phyloP scores from a whole-genome alignment of 371 early-diverging fungal species.

The Mortierella sp. region DNA sequence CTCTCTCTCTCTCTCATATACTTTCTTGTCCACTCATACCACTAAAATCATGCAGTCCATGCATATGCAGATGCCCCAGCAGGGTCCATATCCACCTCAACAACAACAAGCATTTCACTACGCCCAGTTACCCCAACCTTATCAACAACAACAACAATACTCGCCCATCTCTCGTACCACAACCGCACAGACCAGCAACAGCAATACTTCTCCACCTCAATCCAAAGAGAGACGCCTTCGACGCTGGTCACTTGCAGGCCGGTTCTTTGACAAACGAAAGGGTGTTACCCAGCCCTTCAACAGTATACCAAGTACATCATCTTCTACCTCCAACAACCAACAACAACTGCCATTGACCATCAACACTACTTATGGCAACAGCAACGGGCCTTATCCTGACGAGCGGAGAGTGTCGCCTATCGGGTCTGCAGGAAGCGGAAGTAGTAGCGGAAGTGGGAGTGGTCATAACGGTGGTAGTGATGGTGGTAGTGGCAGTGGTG shows the following conservation, averaged over 20 bases:
- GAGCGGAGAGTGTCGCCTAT: background rate
- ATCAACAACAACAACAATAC: background rate
- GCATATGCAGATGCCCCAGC: background rate
- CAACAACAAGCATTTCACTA: background rate
- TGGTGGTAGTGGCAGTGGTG: background rate
- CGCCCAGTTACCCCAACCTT: background rate
- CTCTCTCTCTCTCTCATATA: background rate
- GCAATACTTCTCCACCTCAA: background rate
- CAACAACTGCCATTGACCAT: background rate
- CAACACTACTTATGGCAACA: background rate
- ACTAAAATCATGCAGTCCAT: background rate
- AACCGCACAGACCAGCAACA: background rate
- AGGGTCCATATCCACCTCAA: background rate
- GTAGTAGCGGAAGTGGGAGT: background rate
- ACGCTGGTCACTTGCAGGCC: constrained; percentile 41
- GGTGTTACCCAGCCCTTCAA: constrained; percentile 12
- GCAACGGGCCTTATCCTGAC: background rate
- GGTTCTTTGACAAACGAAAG: constrained; percentile 38
- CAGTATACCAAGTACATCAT: constrained; percentile 12
- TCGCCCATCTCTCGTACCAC: background rate
- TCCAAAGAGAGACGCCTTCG: constrained; percentile 24
- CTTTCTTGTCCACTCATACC: background rate
- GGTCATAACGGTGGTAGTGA: background rate
- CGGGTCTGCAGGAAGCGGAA: background rate
- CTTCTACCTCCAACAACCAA: background rate